Evolutionary conservation across 768 basidiomycete genomes (phyloP), one percentile per base, ranked within the genome.

Genomic region (Boletus subcaerulescens): DNA sequence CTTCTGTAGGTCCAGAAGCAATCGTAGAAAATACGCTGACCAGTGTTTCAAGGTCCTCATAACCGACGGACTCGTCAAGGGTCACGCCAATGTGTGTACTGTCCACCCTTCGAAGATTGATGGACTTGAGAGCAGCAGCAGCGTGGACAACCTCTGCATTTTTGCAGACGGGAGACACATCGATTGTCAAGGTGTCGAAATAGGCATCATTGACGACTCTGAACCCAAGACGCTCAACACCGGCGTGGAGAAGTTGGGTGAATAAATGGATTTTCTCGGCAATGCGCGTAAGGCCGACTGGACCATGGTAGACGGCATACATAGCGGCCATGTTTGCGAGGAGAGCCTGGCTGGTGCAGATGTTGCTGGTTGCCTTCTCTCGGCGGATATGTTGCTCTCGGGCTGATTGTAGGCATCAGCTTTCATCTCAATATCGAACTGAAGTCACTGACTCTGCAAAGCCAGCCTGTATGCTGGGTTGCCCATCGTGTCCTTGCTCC

Each of bases 291-390:
- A 99, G 79, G 53, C 95, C 94, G 42, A 77, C 79, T 0, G 97
- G 90, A 12, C 97, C 97, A 66, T 99, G 97, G 70, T 97, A 98
- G 20, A 98, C 84, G 7, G 94, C 94, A 67, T 93, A 94, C 96
- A 99, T 98, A 35, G 95, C 94, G 18, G 97, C 93, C 93, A 98
- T 98, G 74, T 99, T 99, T 18, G 97, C 97, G 26, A 99, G 88
- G 17, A 99, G 83, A 0, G 93, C 97, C 73, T 99, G 95, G 61
- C 91, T 92, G 7, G 97, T 99, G 69, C 97, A 99, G 55, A 99
- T 97, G 67, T 98, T 98, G 66, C 91, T 94, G 5, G 97, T 99
- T 0, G 97, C 96, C 75, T 94, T 98, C 71, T 99, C 96, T 20
- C 96, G 89, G 55, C 96, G 89, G 59, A 98, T 97, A 66, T 97